Evolutionary conservation across 495 filamentous ascomycete species (phyloP).

Genomic region (Barbatosphaeria neglecta): DNA sequence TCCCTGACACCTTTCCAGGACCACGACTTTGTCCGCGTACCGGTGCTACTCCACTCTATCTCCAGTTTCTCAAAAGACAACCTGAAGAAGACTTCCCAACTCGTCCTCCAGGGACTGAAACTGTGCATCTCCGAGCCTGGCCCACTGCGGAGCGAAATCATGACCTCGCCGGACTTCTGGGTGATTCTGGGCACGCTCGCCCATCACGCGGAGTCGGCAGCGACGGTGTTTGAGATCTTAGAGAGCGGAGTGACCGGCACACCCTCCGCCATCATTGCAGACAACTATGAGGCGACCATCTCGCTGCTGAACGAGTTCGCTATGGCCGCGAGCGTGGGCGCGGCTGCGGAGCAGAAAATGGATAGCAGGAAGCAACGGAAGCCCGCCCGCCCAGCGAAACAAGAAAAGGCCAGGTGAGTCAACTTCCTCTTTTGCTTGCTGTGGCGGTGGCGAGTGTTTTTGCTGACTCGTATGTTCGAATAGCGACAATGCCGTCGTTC

Average conservation of each 20-base stretch:
- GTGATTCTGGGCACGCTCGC: constrained; percentile 71
- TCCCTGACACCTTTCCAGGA: no score
- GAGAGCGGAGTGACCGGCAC: constrained; percentile 54
- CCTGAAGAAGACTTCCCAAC: constrained; percentile 60
- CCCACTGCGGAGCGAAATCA: constrained; percentile 77
- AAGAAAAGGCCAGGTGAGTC: constrained; percentile 46
- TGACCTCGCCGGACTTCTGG: constrained; percentile 97
- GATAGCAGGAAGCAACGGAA: constrained; percentile 46
- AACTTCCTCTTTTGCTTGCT: background rate
- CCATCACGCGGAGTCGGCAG: constrained; percentile 51
- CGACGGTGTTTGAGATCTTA: constrained; percentile 72
- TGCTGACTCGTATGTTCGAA: no score
- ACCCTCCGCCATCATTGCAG: constrained; percentile 71
- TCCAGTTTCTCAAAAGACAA: constrained; percentile 72
- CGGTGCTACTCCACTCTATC: constrained; percentile 85
- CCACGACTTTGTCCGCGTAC: constrained; percentile 79
- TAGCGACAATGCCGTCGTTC: constrained; percentile 62
- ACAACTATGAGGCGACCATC: constrained; percentile 87
- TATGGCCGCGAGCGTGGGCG: constrained; percentile 69
- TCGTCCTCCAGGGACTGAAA: constrained; percentile 66
- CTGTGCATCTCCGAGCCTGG: constrained; percentile 66
- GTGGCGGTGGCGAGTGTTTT: no score
- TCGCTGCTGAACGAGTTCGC: constrained; percentile 82
- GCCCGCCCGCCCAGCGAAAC: constrained; percentile 36
- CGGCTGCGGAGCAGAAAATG: constrained; percentile 65